Evolutionary conservation across 208 protist species (phyloP).

Genomic region (Leishmania gerbilli): DNA sequence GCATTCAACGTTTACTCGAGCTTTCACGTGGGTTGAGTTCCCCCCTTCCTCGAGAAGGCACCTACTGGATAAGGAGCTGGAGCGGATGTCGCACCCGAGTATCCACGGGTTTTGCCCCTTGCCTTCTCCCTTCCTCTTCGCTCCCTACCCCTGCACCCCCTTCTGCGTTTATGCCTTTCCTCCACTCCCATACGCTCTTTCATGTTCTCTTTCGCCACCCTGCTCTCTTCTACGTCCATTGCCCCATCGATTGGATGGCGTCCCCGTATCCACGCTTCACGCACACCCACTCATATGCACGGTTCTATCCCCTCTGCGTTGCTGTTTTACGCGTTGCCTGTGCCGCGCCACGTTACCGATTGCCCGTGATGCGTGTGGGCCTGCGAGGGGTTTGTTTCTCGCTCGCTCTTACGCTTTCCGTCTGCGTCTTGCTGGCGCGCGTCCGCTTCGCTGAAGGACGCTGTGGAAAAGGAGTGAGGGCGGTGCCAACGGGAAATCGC

Average conservation of each 20-base stretch:
- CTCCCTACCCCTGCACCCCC: neutral
- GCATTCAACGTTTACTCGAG: neutral
- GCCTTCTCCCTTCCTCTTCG: neutral
- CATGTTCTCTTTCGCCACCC: neutral
- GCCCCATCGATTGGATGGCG: neutral
- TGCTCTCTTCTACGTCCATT: neutral
- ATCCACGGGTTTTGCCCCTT: neutral
- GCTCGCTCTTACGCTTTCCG: neutral
- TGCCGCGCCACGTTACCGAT: neutral
- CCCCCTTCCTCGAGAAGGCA: neutral
- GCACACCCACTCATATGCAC: neutral
- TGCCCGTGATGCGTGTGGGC: neutral
- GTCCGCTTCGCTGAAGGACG: neutral
- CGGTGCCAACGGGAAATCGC: neutral
- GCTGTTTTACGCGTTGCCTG: neutral
- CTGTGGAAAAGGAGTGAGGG: neutral
- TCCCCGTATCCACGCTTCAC: neutral
- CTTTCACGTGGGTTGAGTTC: neutral
- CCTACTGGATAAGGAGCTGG: neutral
- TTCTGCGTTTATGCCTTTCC: neutral
- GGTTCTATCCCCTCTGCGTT: neutral
- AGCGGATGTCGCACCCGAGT: neutral
- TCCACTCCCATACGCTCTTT: neutral
- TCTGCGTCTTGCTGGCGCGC: neutral
- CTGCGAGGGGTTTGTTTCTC: neutral